phyloP scores from a whole-genome alignment of 1,284 basidiomycete genomes.

The Mycena citricolor region DNA sequence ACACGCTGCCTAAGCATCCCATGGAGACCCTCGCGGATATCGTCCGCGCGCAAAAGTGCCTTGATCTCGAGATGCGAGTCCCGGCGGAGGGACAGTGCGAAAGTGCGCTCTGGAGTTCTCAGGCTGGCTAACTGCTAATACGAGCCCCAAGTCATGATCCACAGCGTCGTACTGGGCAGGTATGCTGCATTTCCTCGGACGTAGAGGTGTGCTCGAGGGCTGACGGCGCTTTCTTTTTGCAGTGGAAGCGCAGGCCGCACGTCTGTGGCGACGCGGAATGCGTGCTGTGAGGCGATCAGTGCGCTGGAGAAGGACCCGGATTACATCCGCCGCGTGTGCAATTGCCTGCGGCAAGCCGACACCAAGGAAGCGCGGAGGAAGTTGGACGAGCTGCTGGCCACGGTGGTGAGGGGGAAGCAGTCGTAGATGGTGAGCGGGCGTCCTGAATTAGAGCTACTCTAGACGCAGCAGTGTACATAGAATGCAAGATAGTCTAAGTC shows the following conservation, averaged over 20 bases:
- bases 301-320: constrained; percentile 61
- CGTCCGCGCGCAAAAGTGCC: constrained; percentile 68
- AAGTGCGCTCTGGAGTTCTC: constrained; percentile 38
- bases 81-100: constrained; percentile 42
- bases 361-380: constrained; percentile 41
- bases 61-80: constrained; percentile 54
- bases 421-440: constrained; percentile 1
- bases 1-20: constrained; percentile 71
- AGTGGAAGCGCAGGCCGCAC: too few species aligned
- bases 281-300: constrained; percentile 61
- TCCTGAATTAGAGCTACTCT: constrained; percentile 14
- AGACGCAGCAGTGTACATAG: constrained; percentile 2
- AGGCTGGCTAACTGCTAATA: constrained; percentile 1
- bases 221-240: constrained; percentile 42
- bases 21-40: constrained; percentile 71
- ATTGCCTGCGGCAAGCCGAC: constrained; percentile 50
- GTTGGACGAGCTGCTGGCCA: constrained; percentile 35
- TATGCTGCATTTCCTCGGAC: too few species aligned
- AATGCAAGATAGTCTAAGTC: constrained; percentile 13
- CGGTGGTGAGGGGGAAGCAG: constrained; percentile 30
- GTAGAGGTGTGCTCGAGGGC: too few species aligned
- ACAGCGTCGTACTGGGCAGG: constrained; percentile 60
- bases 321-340: constrained; percentile 61
- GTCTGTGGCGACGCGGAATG: constrained; percentile 54
- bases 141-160: constrained; percentile 70